These are phyloP conservation scores for Polysphondylium violaceum DNA, from an alignment of 78 protist genomes.

Conservation along the genomic window DNA sequence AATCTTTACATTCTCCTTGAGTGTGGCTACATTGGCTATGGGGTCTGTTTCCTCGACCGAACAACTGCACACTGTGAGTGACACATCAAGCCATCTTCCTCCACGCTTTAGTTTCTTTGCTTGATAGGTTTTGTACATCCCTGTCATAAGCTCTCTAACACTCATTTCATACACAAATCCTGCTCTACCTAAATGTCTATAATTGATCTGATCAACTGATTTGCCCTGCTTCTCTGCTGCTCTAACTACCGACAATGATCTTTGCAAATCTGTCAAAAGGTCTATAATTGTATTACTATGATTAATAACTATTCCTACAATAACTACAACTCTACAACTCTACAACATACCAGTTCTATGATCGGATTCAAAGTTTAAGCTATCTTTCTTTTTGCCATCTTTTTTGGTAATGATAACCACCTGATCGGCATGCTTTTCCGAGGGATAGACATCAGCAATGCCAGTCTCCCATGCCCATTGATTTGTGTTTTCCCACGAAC, in stretches of 20 bases:
- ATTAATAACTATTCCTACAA: no score
- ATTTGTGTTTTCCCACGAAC: slow-evolving; percentile 66
- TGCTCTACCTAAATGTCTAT: slow-evolving; percentile 68
- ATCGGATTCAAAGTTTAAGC: slow-evolving; percentile 59
- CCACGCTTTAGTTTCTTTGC: slow-evolving; percentile 61
- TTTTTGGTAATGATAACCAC: slow-evolving; percentile 40
- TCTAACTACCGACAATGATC: slow-evolving; percentile 67
- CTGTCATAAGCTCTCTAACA: slow-evolving; percentile 53
- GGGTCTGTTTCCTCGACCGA: slow-evolving; percentile 39
- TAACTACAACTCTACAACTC: no score
- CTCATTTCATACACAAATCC: slow-evolving; percentile 72
- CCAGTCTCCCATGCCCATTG: slow-evolving; percentile 75
- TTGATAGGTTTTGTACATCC: slow-evolving; percentile 42
- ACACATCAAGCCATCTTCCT: slow-evolving; percentile 54
- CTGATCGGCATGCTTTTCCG: slow-evolving; percentile 27
- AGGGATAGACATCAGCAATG: slow-evolving; percentile 58
- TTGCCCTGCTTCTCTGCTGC: slow-evolving; percentile 73
- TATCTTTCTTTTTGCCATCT: slow-evolving; percentile 69
- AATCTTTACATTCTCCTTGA: background rate
- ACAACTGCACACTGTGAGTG: slow-evolving; percentile 51
- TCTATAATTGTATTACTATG: no score
- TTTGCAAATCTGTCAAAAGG: slow-evolving; percentile 57
- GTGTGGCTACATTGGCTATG: background rate
- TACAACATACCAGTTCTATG: slow-evolving; percentile 31
- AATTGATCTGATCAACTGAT: slow-evolving; percentile 57